Evolutionary conservation across 2,329 filamentous ascomycete genomes (phyloP), one percentile per base, ranked within the genome.

Genomic region (Nemania bipapillata): DNA sequence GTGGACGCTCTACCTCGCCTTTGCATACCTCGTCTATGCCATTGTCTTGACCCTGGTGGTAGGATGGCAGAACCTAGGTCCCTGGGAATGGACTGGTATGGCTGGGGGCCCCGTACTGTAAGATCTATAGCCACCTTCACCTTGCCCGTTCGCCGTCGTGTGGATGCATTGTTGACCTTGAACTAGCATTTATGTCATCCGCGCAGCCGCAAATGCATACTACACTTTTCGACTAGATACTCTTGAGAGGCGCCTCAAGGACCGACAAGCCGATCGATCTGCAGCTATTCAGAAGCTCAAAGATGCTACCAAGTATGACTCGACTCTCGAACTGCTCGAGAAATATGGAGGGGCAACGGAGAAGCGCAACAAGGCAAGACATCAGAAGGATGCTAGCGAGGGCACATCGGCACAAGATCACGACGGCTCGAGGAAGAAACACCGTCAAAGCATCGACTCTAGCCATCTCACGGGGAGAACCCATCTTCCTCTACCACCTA

Each of bases 271-370:
- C 62, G 92, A 97, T 80, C 90, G 95, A 62, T 89, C 92, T 67
- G 89, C 89, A 74, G 97, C 94, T 1, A 98, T 99, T 72, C 91
- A 97, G 79, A 94, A 94, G 81, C 88, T 99, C 71, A 99, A 99
- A 81, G 90, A 91, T 66, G 94, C 94, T 28, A 99, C 96, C 37
- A 97, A 92, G 80, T 99, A 97, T 82, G 93, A 98, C 80, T 96
- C 94, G 35, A 99, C 96, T 1, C 89, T 96, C 76, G 90, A 97
- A 78, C 82, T 99, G 68, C 87, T 99, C 11, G 93, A 98, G 76
- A 99, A 98, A 76, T 99, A 99, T 79, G 94, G 94, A 40, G 92
- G 89, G 9, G 83, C 85, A 22, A 88, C 90, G 70, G 82, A 85
- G 75, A 82, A 83, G 76, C 73, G 81, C 15, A 79, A 74, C 64